Evolutionary conservation across 306 rosid genomes (phyloP).

Genomic region (Ochetophila trinervis): DNA sequence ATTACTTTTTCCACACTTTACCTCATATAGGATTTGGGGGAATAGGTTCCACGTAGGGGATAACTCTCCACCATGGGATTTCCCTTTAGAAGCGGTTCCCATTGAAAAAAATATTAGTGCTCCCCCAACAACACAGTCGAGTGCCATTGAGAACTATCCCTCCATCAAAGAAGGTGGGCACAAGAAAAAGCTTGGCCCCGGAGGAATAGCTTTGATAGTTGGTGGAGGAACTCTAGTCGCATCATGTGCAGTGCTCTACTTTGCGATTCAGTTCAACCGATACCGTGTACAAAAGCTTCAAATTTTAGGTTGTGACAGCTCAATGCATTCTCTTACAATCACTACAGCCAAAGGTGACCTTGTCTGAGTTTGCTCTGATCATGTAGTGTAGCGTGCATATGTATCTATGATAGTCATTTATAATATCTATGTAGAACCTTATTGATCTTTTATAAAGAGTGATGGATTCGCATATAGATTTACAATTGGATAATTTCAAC

Average conservation of each 20-base stretch:
- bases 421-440: too few species aligned
- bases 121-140: conserved; percentile 71
- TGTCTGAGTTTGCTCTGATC: neutral
- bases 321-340: conserved; percentile 42
- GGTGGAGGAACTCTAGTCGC: conserved; percentile 68
- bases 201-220: conserved; percentile 67
- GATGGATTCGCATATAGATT: too few species aligned
- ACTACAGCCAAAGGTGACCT: conserved; percentile 48
- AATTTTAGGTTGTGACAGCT: conserved; percentile 34
- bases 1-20: conserved; percentile 12
- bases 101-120: conserved; percentile 43
- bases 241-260: conserved; percentile 55
- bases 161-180: conserved; percentile 29
- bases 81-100: conserved; percentile 55
- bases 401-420: neutral
- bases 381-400: neutral
- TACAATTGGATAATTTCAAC: too few species aligned
- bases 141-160: conserved; percentile 61
- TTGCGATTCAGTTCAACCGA: conserved; percentile 45
- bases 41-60: conserved; percentile 56
- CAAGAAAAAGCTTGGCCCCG: conserved; percentile 60
- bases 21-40: conserved; percentile 67
- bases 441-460: too few species aligned
- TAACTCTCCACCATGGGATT: conserved; percentile 77
- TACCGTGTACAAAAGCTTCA: conserved; percentile 27